phyloP scores from a whole-genome alignment of 2,329 filamentous ascomycete species.

The Aspergillus ochraceus region DNA sequence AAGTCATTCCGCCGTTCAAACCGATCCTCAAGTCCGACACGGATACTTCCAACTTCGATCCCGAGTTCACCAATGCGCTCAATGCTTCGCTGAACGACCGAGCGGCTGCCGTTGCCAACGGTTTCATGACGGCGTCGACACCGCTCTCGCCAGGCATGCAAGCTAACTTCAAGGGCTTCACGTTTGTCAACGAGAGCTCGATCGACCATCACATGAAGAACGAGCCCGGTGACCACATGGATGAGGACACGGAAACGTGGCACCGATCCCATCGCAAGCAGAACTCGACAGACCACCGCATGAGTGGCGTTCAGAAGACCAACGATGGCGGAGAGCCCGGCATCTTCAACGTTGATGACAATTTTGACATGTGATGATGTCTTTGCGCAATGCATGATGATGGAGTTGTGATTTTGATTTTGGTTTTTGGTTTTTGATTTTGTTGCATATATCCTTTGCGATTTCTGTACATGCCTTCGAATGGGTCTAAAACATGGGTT shows the following conservation, averaged over 20 bases:
- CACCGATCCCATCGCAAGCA: conserved; percentile 33
- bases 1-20: conserved; percentile 95
- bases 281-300: conserved; percentile 40
- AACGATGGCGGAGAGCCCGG: conserved; percentile 39
- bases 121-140: conserved; percentile 79
- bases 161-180: conserved; percentile 97
- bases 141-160: conserved; percentile 94
- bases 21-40: conserved; percentile 94
- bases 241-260: conserved; percentile 40
- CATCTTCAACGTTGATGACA: conserved; percentile 46
- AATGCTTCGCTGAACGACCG: conserved; percentile 88
- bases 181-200: conserved; percentile 96
- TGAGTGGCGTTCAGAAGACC: conserved; percentile 46
- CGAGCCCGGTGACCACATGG: conserved; percentile 40
- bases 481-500: conserved; percentile 22
- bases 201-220: conserved; percentile 64
- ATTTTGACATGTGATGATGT: conserved; percentile 48
- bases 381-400: conserved; percentile 33
- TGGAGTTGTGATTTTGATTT: conserved; percentile 35
- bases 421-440: conserved; percentile 20
- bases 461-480: conserved; percentile 32
- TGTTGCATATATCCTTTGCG: background rate
- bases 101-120: conserved; percentile 80
- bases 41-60: conserved; percentile 97
- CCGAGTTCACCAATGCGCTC: conserved; percentile 94